Evolutionary conservation across 2,329 filamentous ascomycete genomes (phyloP).

Genomic region (Diaporthe ilicicola): DNA sequence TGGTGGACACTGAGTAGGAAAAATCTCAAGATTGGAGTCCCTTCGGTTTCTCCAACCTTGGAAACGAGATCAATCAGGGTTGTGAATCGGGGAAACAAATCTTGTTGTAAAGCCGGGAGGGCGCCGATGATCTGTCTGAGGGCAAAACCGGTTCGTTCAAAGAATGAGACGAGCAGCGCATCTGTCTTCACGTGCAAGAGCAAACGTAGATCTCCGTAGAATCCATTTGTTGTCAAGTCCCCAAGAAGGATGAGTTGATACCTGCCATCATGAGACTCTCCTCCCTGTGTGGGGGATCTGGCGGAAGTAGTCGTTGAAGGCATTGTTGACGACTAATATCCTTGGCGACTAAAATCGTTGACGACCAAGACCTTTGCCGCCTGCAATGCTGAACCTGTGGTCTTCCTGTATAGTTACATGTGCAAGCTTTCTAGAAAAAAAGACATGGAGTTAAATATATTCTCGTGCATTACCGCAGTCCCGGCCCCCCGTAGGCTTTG

Average conservation of each 20-base stretch:
- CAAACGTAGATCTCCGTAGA: not conserved
- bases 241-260: constrained; percentile 12
- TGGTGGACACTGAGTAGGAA: not conserved
- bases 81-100: constrained; percentile 1
- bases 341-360: constrained; percentile 1
- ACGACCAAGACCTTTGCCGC: not conserved
- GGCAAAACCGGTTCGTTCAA: not conserved
- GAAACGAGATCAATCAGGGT: not conserved
- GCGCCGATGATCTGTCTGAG: not conserved
- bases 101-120: not conserved
- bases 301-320: not conserved
- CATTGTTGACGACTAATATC: not conserved
- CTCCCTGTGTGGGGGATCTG: not conserved
- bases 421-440: not conserved
- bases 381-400: not conserved
- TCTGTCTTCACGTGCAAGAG: not conserved
- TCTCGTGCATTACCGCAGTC: not conserved
- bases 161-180: constrained; percentile 4
- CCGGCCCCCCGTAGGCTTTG: not conserved
- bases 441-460: not conserved
- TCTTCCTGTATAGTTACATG: not conserved
- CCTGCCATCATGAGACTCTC: not conserved
- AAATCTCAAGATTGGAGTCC: not conserved
- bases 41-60: not conserved
- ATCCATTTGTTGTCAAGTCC: not conserved